Conservation (phyloP, 2,329 filamentous ascomycete species). For the Botrytis hyacinthi region DNA sequence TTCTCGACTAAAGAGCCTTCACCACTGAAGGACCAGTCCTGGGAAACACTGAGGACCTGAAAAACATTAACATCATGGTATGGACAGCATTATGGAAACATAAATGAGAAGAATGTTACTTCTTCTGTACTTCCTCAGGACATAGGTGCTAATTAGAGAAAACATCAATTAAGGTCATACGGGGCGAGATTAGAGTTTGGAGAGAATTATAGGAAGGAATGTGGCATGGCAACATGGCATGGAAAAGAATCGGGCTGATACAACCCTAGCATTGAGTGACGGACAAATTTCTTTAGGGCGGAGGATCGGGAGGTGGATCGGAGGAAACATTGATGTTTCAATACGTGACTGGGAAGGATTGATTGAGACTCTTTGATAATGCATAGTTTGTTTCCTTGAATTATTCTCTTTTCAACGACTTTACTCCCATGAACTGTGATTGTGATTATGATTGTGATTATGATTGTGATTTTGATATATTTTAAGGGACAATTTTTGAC, state of each 20-base stretch:
- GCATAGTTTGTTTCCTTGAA: neutral
- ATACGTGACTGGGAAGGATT: neutral
- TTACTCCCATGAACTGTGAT: neutral
- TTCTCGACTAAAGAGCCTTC: neutral
- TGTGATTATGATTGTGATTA: neutral
- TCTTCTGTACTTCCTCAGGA: neutral
- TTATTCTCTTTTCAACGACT: neutral
- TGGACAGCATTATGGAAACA: neutral
- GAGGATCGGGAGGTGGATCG: accelerated
- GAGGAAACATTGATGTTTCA: neutral
- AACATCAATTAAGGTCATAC: neutral
- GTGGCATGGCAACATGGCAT: neutral
- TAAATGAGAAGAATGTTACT: neutral
- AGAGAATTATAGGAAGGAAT: neutral
- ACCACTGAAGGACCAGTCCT: neutral
- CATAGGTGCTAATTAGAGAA: neutral
- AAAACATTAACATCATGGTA: neutral
- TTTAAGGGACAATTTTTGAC: neutral
- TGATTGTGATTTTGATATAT: neutral
- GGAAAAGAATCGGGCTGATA: neutral
- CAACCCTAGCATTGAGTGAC: neutral
- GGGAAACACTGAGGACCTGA: neutral
- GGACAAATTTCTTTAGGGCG: neutral
- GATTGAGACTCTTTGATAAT: neutral
- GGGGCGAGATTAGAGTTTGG: neutral